Percentiles rank a stretch among this genome's conserved stretches.
Conservation (phyloP, 805 yeast genomes). For the Suhomyces faveliae region DNA sequence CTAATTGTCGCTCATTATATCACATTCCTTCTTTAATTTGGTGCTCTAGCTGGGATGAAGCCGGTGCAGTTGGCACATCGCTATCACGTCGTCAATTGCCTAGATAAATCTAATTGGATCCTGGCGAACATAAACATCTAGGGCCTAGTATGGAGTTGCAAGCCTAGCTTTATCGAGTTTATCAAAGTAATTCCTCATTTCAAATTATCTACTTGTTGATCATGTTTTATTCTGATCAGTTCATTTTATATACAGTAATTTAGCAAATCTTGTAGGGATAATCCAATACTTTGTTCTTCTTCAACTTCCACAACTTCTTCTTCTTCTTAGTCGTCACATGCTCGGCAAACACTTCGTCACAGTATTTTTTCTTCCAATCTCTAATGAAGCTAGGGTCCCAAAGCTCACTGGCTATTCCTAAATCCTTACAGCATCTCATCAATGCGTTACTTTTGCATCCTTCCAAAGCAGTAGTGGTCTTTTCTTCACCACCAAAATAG, state of each 20-base stretch:
- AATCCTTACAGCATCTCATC: constrained; percentile 97
- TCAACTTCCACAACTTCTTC: constrained; percentile 85
- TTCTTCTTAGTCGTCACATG: constrained; percentile 78
- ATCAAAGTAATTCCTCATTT: too few relatives aligned
- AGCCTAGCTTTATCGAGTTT: too few relatives aligned
- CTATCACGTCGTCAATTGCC: too few relatives aligned
- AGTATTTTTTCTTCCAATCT: constrained; percentile 42
- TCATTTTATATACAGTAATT: constrained; percentile 4
- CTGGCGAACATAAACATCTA: too few relatives aligned
- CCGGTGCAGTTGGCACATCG: too few relatives aligned
- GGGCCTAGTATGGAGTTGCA: too few relatives aligned
- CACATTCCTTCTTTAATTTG: too few relatives aligned
- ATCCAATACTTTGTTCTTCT: constrained; percentile 77
- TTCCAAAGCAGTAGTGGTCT: constrained; percentile 92
- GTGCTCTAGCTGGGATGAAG: too few relatives aligned
- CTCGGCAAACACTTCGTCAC: constrained; percentile 85
- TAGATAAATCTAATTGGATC: too few relatives aligned
- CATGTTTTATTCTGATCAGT: not conserved
- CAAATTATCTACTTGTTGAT: too few relatives aligned
- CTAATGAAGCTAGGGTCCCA: constrained; percentile 93
- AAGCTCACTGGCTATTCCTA: constrained; percentile 93
- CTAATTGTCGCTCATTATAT: too few relatives aligned
- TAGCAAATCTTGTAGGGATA: constrained; percentile 67
- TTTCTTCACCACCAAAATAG: constrained; percentile 75
- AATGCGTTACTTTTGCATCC: constrained; percentile 96